Evolutionary conservation across 768 basidiomycete genomes (phyloP).

Genomic region (Lactarius quietus): DNA sequence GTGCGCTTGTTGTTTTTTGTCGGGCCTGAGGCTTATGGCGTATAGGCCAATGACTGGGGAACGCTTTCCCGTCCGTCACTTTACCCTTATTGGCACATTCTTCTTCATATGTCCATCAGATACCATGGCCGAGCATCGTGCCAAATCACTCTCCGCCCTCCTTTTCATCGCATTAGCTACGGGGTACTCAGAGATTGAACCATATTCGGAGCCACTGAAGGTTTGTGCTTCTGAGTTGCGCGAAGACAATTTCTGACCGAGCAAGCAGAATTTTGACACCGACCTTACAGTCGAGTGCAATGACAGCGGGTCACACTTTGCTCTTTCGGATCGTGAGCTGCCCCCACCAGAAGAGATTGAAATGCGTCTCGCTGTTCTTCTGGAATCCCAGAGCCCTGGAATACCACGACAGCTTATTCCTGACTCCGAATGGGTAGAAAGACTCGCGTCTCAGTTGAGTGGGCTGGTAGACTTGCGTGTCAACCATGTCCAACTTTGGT

Average conservation of each 20-base stretch:
- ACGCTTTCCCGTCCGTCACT: slow-evolving; percentile 53
- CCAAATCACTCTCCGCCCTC: slow-evolving; percentile 35
- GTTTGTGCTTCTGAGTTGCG: slow-evolving; percentile 29
- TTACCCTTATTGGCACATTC: background rate
- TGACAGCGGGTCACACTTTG: slow-evolving; percentile 38
- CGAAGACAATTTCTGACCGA: background rate
- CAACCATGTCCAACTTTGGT: slow-evolving; percentile 48
- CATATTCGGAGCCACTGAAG: slow-evolving; percentile 48
- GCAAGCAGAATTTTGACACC: slow-evolving; percentile 48
- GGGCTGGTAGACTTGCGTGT: slow-evolving; percentile 42
- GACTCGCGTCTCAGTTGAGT: slow-evolving; percentile 39
- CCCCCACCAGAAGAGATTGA: slow-evolving; percentile 29
- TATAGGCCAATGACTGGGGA: slow-evolving; percentile 61
- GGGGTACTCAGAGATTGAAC: slow-evolving; percentile 45
- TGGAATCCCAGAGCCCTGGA: slow-evolving; percentile 32
- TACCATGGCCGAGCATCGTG: slow-evolving; percentile 48
- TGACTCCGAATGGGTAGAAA: slow-evolving; percentile 43
- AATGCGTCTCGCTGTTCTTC: slow-evolving; percentile 28
- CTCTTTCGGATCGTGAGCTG: slow-evolving; percentile 29
- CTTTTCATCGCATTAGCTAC: slow-evolving; percentile 47
- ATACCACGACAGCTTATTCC: slow-evolving; percentile 34
- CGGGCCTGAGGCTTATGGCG: background rate
- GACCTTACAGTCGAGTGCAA: slow-evolving; percentile 39
- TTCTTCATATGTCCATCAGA: slow-evolving; percentile 34
- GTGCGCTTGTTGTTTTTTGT: background rate